Conservation (phyloP, 768 basidiomycete genomes). For the Neoboletus brunneissimus region DNA sequence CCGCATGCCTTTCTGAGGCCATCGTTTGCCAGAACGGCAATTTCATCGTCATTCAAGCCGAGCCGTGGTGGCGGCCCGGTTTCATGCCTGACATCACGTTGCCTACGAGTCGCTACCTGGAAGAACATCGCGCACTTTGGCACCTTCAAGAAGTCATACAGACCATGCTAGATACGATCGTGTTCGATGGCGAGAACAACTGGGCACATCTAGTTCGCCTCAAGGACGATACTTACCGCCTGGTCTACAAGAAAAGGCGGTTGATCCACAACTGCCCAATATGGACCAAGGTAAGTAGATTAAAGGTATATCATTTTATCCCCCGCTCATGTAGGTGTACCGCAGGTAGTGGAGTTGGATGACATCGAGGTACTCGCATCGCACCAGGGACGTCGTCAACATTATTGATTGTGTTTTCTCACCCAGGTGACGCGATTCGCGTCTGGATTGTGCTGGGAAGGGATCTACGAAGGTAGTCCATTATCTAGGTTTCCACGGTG, state of each 20-base stretch:
- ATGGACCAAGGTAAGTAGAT: slow-evolving; percentile 29
- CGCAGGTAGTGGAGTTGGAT: slow-evolving; percentile 29
- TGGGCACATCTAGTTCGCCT: slow-evolving; percentile 34
- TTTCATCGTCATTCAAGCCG: slow-evolving; percentile 30
- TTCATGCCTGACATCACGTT: neutral
- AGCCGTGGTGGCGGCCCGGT: slow-evolving; percentile 26
- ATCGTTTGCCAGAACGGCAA: slow-evolving; percentile 23
- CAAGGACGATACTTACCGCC: slow-evolving; percentile 25
- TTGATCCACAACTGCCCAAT: slow-evolving; percentile 21
- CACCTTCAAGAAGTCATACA: slow-evolving; percentile 32
- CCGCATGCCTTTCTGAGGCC: slow-evolving; percentile 4
- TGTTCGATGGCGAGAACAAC: slow-evolving; percentile 31
- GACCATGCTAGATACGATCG: slow-evolving; percentile 32
- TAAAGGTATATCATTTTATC: neutral
- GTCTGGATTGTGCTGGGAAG: slow-evolving; percentile 26
- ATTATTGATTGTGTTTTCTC: neutral
- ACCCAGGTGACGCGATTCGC: slow-evolving; percentile 26
- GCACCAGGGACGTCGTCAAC: neutral
- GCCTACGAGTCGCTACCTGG: neutral
- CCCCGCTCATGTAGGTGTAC: slow-evolving; percentile 4
- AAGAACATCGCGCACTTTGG: slow-evolving; percentile 22
- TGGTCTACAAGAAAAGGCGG: slow-evolving; percentile 28
- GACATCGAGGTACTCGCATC: slow-evolving; percentile 28
- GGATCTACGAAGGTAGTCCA: slow-evolving; percentile 25
- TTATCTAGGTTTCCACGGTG: neutral